Evolutionary conservation across 257 asterid species (phyloP), one percentile per base, ranked within the genome.

Genomic region (Solanum boliviense): DNA sequence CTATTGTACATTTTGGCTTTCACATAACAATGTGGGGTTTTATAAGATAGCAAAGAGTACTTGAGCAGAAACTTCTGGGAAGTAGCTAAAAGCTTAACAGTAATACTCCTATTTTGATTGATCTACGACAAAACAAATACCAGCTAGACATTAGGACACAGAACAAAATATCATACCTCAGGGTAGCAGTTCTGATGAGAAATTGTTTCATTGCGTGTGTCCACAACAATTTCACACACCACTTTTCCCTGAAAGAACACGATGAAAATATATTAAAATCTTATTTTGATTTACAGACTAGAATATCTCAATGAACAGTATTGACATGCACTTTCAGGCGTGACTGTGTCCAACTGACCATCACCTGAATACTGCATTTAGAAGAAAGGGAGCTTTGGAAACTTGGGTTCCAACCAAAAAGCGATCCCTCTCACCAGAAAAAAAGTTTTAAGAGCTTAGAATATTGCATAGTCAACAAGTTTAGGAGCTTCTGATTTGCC

Each of bases 101-200:
- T 38, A 48, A 5, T 86, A 9, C 84, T 44, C 48, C 73, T 36
- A 73, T 48, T 31, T 31, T 82, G 86, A 65, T 48, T 31, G 70
- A 48, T 74, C 18, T 25, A 5, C 41, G 5, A 70, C 25, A 86
- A 82, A 65, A 79, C 67, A n/a, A 58, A 25, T 27, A 75, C 72
- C 62, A 11, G 79, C 21, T 8, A 68, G 27, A 68, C 38, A 38
- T 41, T 21, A 72, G 8, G 46, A 35, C 31, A 12, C 68, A 25
- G 36, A 75, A 73, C 13, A 20, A 13, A 32, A 46, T 36, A 38
- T 21, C 65, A 72, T 91, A 92, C 94, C 93, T 91, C 87, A 12
- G 93, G 93, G 87, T 91, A 92, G 84, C 94, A 92, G 25, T 90
- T 91, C 86, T 91, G 94, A 68, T 71, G 92, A 79, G 71, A 58